Percentiles rank a stretch among this genome's conserved stretches.
These are phyloP conservation scores for Daedaleopsis nitida DNA, from an alignment of 768 basidiomycete genomes.

Conservation along the genomic window DNA sequence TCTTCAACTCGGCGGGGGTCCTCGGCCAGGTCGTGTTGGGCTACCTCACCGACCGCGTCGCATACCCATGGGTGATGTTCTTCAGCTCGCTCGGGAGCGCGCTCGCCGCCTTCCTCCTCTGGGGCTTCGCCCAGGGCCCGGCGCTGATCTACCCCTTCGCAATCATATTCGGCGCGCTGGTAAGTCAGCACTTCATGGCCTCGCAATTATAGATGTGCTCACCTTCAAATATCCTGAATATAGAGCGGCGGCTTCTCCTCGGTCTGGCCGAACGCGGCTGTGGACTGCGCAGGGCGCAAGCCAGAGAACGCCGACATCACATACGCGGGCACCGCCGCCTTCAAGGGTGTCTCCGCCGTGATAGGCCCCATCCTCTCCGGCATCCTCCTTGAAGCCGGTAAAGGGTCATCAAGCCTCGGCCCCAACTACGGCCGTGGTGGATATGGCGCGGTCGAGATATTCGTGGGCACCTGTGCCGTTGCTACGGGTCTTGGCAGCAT, in stretches of 20 bases:
- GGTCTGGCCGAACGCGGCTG: slow-evolving; percentile 20
- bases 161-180: slow-evolving; percentile 27
- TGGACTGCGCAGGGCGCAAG: slow-evolving; percentile 21
- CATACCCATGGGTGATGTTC: slow-evolving; percentile 27
- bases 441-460: slow-evolving; percentile 25
- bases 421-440: slow-evolving; percentile 20
- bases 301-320: slow-evolving; percentile 23
- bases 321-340: slow-evolving; percentile 17
- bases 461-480: slow-evolving; percentile 24
- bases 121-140: slow-evolving; percentile 26
- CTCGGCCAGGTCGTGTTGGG: slow-evolving; percentile 27
- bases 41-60: slow-evolving; percentile 25
- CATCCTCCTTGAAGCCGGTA: slow-evolving; percentile 23
- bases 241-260: slow-evolving; percentile 28
- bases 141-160: slow-evolving; percentile 25
- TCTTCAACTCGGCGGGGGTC: slow-evolving; percentile 28
- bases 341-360: slow-evolving; percentile 26
- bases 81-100: slow-evolving; percentile 20
- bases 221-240: background rate
- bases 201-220: background rate
- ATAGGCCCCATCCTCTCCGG: slow-evolving; percentile 28
- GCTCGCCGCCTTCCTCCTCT: slow-evolving; percentile 25
- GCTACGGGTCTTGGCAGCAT: slow-evolving; percentile 22
- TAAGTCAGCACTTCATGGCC: slow-evolving; percentile 3
- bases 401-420: slow-evolving; percentile 5